Evolutionary conservation across 2,329 filamentous ascomycete genomes (phyloP), one percentile per base, ranked within the genome.

Genomic region (Hymenoscyphus repandus): DNA sequence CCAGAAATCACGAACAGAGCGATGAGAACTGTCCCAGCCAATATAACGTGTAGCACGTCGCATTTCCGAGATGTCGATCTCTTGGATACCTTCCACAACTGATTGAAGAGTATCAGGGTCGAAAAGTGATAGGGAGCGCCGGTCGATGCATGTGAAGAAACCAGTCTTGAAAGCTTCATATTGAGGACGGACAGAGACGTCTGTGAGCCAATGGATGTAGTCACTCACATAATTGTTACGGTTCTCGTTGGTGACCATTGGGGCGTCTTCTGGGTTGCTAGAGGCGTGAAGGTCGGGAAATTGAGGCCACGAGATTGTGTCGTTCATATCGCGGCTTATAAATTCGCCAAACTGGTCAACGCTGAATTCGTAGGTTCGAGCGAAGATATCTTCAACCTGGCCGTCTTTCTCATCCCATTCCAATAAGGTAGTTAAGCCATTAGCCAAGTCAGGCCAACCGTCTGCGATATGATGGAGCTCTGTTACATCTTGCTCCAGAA

Each of bases 361-460:
- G 20, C 87, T 90, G 66, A 96, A 97, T 61, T 90, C 88, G 65
- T 95, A 96, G 0, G 89, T 92, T 50, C 90, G 79, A 51, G 84
- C 78, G 66, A 95, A 95, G 1, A 95, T 68, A 57, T 96, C 90
- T 54, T 85, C 86, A 1, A 96, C 86, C 18, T 85, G 75, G 0
- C 89, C 89, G 46, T 93, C 74, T 38, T 74, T 75, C 60, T 85
- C 86, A 42, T 85, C 78, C 89, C 89, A 96, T 40, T 86, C 78
- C 1, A 92, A 72, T 1, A 97, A 72, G 3, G 77, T 75, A 4
- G 82, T 82, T 13, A 99, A 75, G 0, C 90, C 87, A 58, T 77
- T 89, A 1, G 83, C 82, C 3, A 96, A 76, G 13, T 86, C 83
- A 1, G 90, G 88, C 92, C 92, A 97, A 3, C 89, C 90, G 61